A percentile compares a stretch with the other conserved stretches of the same genome.
Evolutionary conservation across 352 stramenopile species (phyloP).

Genomic region (Globisporangium solare): DNA sequence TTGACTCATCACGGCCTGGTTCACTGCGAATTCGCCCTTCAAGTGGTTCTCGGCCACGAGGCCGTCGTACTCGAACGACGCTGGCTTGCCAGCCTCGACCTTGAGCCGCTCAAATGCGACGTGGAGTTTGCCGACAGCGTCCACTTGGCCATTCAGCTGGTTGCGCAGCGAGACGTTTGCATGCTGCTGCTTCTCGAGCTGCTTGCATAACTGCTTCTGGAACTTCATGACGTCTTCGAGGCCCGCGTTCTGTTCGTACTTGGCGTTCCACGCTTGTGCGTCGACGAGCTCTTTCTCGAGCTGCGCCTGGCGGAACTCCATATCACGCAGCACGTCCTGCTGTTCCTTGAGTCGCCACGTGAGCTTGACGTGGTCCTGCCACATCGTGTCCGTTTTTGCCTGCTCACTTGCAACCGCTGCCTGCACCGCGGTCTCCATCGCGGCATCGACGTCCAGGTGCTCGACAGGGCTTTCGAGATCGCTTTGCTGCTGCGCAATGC

Average conservation of each 20-base stretch:
- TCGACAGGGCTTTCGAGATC: constrained; percentile 54
- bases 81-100: constrained; percentile 35
- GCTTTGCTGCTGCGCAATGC: constrained; percentile 51
- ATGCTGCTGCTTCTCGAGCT: constrained; percentile 54
- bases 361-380: constrained; percentile 33
- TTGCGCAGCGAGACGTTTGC: constrained; percentile 54
- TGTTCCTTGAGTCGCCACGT: constrained; percentile 52
- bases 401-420: constrained; percentile 30
- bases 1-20: constrained; percentile 48
- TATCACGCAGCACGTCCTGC: constrained; percentile 33
- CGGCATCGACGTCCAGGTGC: constrained; percentile 38
- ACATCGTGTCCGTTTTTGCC: constrained; percentile 18
- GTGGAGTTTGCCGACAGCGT: constrained; percentile 49
- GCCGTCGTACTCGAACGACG: constrained; percentile 59
- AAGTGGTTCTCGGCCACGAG: constrained; percentile 42
- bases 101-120: constrained; percentile 62
- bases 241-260: constrained; percentile 60
- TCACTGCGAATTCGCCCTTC: constrained; percentile 52
- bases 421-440: constrained; percentile 29
- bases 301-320: constrained; percentile 49
- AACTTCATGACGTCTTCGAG: constrained; percentile 71
- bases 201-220: constrained; percentile 65
- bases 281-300: constrained; percentile 58
- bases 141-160: constrained; percentile 55
- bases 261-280: constrained; percentile 55